Conservation (phyloP, 208 protist species). For the Trichomonas gallinae region DNA sequence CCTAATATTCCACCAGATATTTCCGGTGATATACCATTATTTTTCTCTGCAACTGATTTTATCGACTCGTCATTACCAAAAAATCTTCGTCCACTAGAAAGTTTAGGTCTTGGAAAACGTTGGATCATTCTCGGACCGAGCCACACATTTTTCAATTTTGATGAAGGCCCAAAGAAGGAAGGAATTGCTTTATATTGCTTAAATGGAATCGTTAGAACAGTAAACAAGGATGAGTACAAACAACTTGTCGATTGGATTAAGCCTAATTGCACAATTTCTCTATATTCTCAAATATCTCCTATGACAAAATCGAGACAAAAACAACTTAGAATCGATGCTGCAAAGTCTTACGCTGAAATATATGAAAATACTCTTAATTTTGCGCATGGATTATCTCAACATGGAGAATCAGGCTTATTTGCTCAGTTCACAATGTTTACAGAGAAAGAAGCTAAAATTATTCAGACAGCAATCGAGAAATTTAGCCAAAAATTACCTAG, state of each 20-base stretch:
- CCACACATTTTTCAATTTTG: neutral
- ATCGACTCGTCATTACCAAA: neutral
- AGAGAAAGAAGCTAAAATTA: neutral
- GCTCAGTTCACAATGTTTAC: neutral
- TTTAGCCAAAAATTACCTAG: neutral
- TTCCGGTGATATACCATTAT: neutral
- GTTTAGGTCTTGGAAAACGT: neutral
- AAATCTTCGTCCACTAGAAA: neutral
- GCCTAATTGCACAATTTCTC: neutral
- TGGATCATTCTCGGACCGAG: neutral
- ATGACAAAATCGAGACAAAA: neutral
- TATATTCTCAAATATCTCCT: neutral
- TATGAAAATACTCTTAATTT: neutral
- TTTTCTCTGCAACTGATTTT: neutral
- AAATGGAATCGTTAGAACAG: neutral
- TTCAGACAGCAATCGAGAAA: neutral
- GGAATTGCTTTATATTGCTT: neutral
- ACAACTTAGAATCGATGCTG: neutral
- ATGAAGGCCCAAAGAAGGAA: neutral
- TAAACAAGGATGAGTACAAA: neutral
- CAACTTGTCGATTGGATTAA: neutral
- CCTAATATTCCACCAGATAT: neutral
- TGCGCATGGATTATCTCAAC: neutral
- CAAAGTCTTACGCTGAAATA: neutral
- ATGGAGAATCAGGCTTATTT: neutral